These are phyloP conservation scores for Fomitiporia mediterranea DNA, from an alignment of 1,284 basidiomycete genomes.

Conservation along the genomic window DNA sequence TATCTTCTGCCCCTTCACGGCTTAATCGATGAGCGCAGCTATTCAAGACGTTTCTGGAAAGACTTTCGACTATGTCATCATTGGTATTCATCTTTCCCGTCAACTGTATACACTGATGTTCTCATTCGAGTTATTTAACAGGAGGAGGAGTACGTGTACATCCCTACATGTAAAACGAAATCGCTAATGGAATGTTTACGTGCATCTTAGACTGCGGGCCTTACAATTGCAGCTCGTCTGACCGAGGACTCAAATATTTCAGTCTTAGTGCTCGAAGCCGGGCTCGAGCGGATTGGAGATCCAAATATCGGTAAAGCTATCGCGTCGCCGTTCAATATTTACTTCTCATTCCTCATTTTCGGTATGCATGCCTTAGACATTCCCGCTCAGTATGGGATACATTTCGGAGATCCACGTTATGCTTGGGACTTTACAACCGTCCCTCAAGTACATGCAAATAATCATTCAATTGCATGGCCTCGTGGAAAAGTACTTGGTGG, in stretches of 20 bases:
- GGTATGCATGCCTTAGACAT: slow-evolving; percentile 16
- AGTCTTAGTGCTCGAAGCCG: slow-evolving; percentile 39
- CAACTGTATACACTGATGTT: not conserved
- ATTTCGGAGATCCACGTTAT: slow-evolving; percentile 27
- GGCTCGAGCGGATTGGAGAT: slow-evolving; percentile 32
- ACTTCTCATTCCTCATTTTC: not conserved
- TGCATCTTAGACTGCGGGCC: slow-evolving; percentile 36
- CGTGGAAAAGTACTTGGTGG: slow-evolving; percentile 32
- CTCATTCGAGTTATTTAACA: not conserved
- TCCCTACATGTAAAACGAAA: not conserved
- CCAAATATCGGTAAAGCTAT: slow-evolving; percentile 25
- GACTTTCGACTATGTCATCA: slow-evolving; percentile 17
- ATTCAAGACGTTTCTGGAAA: slow-evolving; percentile 1
- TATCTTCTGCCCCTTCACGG: no score
- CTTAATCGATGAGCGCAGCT: slow-evolving; percentile 2
- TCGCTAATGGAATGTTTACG: not conserved
- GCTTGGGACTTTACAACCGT: slow-evolving; percentile 32
- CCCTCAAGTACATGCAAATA: slow-evolving; percentile 23
- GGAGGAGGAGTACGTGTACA: slow-evolving; percentile 13
- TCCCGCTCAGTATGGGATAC: slow-evolving; percentile 22
- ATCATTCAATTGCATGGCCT: slow-evolving; percentile 21
- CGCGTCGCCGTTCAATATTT: not conserved
- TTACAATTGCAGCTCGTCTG: slow-evolving; percentile 41
- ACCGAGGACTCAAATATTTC: slow-evolving; percentile 36
- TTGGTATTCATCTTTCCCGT: slow-evolving; percentile 4